phyloP scores from a whole-genome alignment of 345 rosid species.

The Citrus medica region DNA sequence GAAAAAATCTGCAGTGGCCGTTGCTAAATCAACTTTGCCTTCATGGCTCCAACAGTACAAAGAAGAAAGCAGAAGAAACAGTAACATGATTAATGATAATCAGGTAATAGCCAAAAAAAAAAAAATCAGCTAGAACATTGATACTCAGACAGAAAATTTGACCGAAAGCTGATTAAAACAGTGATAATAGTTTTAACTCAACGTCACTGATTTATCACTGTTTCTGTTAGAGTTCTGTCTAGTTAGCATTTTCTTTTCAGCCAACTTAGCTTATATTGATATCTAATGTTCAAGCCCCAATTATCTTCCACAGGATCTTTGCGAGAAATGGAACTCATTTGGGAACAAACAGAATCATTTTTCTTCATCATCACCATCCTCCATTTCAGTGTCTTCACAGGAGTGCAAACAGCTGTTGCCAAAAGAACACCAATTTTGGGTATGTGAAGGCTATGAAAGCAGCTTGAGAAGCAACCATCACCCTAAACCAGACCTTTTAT shows the following conservation, averaged over 20 bases:
- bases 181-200: too few relatives aligned
- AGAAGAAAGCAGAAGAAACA: conserved; percentile 35
- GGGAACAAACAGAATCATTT: conserved; percentile 21
- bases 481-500: conserved; percentile 47
- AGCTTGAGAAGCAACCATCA: conserved; percentile 13
- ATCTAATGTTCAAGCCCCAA: not conserved
- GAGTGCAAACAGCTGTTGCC: conserved; percentile 23
- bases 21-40: conserved; percentile 48
- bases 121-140: too few relatives aligned
- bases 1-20: conserved; percentile 11
- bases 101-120: too few relatives aligned
- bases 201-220: too few relatives aligned
- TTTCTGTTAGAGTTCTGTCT: too few relatives aligned
- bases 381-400: conserved; percentile 33
- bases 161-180: too few relatives aligned
- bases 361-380: conserved; percentile 42
- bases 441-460: conserved; percentile 30
- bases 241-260: too few relatives aligned
- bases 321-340: conserved; percentile 38
- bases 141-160: too few relatives aligned
- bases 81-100: not conserved
- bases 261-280: not conserved
- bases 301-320: conserved; percentile 17
- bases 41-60: conserved; percentile 59
- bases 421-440: conserved; percentile 43